Evolutionary conservation across 1,284 basidiomycete genomes (phyloP), one percentile per base, ranked within the genome.

Genomic region (Moesziomyces globuligerus): DNA sequence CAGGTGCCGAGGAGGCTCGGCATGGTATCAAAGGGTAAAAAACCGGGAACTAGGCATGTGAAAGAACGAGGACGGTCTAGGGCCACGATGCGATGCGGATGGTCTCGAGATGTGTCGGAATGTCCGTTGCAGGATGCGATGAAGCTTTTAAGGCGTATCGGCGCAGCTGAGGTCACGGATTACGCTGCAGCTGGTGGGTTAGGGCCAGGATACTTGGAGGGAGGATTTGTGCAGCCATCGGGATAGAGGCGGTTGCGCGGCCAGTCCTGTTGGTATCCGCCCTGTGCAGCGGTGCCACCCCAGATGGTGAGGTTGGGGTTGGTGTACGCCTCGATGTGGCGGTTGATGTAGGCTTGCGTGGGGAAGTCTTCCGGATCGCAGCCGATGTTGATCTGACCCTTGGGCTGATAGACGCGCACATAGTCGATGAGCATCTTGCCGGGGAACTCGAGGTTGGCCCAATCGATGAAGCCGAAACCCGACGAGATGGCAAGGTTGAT

Each of bases 291-390:
- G 20, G 75, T 76, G 26, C 68, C 69, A 10, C 77, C 72, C 79
- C 79, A 78, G 24, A 73, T 55, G 44, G 76, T 78, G 11, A 75
- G 53, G 37, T 78, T 78, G 9, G 71, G 51, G 47, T 78, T 76
- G 23, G 60, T 67, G 48, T 78, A 78, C 8, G 75, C 75, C 39
- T 72, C 61, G 7, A 60, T 55, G 53, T 79, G 76, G 3, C 54
- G 44, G 28, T 71, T 60, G 80, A 89, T 88, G 77, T 88, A 89
- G 23, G 83, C 80, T 37, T 82, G 80, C 0, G 88, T 88, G 4
- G 87, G 88, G 79, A 85, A 86, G 65, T 85, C 74, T 18, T 68
- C 71, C 2, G 76, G 76, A 48, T 79, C 77, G 50, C 77, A 79
- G 23, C 77, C 77, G 47, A 80, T 54, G 45, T 76, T 77, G 40